phyloP scores from a whole-genome alignment of 306 rosid species.

The Cucurbita maxima region DNA sequence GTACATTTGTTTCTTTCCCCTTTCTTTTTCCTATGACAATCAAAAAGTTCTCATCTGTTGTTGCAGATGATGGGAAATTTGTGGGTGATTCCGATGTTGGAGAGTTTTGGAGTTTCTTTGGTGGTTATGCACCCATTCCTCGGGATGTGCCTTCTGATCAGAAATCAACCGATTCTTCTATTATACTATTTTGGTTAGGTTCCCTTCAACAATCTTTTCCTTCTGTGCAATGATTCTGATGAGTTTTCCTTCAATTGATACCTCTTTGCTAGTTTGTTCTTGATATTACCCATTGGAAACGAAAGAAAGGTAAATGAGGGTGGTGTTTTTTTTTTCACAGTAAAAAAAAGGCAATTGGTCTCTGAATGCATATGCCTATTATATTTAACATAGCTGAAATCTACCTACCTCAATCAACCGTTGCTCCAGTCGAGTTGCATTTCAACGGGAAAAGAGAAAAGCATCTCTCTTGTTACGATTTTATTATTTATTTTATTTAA shows the following conservation, averaged over 20 bases:
- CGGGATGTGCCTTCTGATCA: slow-evolving; percentile 45
- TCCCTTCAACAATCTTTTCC: slow-evolving; percentile 8
- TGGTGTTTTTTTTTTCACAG: neutral
- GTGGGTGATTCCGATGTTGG: slow-evolving; percentile 94
- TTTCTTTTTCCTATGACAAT: slow-evolving; percentile 5
- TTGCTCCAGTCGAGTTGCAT: neutral
- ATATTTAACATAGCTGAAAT: neutral
- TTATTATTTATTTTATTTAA: neutral
- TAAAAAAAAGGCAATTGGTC: neutral
- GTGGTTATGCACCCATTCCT: slow-evolving; percentile 94
- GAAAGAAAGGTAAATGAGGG: neutral
- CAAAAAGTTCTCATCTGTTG: slow-evolving; percentile 18
- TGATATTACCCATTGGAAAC: neutral
- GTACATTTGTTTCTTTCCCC: slow-evolving; percentile 15
- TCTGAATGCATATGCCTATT: neutral
- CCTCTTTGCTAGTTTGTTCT: neutral
- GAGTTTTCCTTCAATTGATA: neutral
- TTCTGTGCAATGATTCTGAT: neutral
- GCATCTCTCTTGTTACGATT: neutral
- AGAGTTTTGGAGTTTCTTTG: slow-evolving; percentile 95
- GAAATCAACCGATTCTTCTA: slow-evolving; percentile 22
- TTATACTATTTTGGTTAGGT: slow-evolving; percentile 56
- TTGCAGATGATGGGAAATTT: slow-evolving; percentile 84
- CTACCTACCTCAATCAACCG: neutral
- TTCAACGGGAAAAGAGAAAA: neutral